A percentile compares a stretch with the other conserved stretches of the same genome.
Conservation (phyloP, 1,284 basidiomycete genomes). For the Ustanciosporium gigantosporum region DNA sequence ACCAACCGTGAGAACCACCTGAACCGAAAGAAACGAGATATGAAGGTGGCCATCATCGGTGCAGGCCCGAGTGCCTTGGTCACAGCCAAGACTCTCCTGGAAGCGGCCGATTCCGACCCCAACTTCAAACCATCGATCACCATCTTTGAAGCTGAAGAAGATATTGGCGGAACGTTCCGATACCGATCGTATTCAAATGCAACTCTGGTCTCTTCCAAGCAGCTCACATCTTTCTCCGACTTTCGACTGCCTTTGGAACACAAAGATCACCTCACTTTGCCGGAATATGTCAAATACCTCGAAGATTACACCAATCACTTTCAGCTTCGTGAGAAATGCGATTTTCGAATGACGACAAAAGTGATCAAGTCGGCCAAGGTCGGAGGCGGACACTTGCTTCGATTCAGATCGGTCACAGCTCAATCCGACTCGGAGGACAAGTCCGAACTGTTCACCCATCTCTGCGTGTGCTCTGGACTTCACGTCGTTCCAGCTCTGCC, state of each 20-base stretch:
- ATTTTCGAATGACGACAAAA: constrained; percentile 30
- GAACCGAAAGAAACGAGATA: no score
- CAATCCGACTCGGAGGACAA: not conserved
- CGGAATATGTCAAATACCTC: constrained; percentile 69
- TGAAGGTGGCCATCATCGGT: constrained; percentile 49
- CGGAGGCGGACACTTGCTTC: constrained; percentile 24
- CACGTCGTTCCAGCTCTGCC: constrained; percentile 45
- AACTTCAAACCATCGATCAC: constrained; percentile 65
- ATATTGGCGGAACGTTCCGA: constrained; percentile 70
- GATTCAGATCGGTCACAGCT: constrained; percentile 3
- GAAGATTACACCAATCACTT: constrained; percentile 66
- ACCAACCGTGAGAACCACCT: no score
- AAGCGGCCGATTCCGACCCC: constrained; percentile 20
- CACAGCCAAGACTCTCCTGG: constrained; percentile 67
- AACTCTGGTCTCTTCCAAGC: constrained; percentile 68
- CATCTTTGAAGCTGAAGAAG: constrained; percentile 66
- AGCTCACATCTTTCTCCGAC: constrained; percentile 71
- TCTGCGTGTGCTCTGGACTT: constrained; percentile 46
- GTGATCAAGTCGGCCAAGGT: constrained; percentile 34
- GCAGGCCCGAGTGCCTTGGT: constrained; percentile 69
- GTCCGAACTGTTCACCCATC: constrained; percentile 34
- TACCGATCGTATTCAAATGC: constrained; percentile 65
- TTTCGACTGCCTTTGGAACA: constrained; percentile 67
- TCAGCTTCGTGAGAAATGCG: constrained; percentile 57
- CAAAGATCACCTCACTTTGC: constrained; percentile 69